A percentile compares a stretch with the other conserved stretches of the same genome.
These are phyloP conservation scores for Pythium biforme DNA, from an alignment of 352 stramenopile genomes.

Conservation along the genomic window DNA sequence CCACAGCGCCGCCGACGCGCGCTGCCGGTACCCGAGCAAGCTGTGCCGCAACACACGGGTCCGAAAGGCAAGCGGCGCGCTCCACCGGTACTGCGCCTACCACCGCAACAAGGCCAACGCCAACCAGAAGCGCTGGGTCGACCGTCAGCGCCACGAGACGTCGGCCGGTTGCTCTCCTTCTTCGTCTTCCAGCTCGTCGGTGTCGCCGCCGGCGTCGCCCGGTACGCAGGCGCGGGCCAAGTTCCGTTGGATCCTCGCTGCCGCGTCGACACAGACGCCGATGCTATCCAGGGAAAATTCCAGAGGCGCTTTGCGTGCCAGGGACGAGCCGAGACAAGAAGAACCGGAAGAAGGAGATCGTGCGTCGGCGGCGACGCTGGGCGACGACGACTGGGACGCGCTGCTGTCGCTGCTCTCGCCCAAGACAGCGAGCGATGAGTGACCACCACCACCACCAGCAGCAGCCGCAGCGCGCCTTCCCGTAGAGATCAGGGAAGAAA, in stretches of 20 bases:
- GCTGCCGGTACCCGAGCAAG: constrained; percentile 26
- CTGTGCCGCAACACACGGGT: constrained; percentile 27
- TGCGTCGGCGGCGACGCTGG: background rate
- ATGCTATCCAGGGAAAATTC: background rate
- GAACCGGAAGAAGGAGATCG: background rate
- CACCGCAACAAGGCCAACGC: constrained; percentile 37
- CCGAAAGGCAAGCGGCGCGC: constrained; percentile 31
- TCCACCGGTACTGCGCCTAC: constrained; percentile 33
- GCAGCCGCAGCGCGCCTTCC: too few relatives aligned
- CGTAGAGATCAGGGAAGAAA: too few relatives aligned
- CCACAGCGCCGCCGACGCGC: constrained; percentile 1
- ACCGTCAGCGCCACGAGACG: constrained; percentile 21
- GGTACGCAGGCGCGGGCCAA: background rate
- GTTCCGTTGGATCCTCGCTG: constrained; percentile 20
- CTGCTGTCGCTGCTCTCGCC: constrained; percentile 3
- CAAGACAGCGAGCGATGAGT: too few relatives aligned
- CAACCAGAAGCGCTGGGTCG: constrained; percentile 33
- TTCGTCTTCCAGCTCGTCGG: background rate
- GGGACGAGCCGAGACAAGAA: background rate
- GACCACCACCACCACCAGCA: too few relatives aligned
- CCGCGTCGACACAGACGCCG: background rate
- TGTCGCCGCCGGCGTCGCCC: background rate
- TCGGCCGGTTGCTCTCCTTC: background rate
- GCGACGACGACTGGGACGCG: constrained; percentile 7
- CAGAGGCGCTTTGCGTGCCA: background rate